Base-by-base conservation (phyloP, 345 rosid species). In the Psidium friedrichsthalianum region DNA sequence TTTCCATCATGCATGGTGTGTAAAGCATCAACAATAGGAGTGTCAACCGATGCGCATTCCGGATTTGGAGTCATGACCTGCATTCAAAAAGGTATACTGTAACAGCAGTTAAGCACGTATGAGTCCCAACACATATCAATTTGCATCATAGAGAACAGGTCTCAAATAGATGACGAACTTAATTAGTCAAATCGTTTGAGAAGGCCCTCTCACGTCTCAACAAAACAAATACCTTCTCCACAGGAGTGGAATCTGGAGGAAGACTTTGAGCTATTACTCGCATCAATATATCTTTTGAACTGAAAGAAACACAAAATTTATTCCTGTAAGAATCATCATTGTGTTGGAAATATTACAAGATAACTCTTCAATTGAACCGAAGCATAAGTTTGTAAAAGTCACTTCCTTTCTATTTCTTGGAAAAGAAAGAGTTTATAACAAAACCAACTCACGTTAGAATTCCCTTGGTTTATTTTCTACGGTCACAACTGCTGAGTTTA, bases 41-140 rank as follows among this genome's bases (percentile, higher is more conserved):
- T 96, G 83, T 96, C 99, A 82, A 93, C 89, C 15, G 94, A 91
- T 40, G 97, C 97, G 87, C 96, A 98, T 91, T 94, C 98, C 86
- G 99, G 99, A 90, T 98, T 94, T 54, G 93, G 96, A 87, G 99
- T 98, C 99, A 98, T 98, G 87, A 96, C 94, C 99, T 98, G 85
- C 69, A 83, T 59, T 93, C 44, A 84, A 85, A 85, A 56, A 52
- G 52, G 86, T 83, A 84, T 84, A 53, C 82, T 78, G 81, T 54
- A 69, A 52, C 16, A 42, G 86, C 74, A 84, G 58, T 51, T 56
- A 16, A 82, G 82, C 44, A 85, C 44, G 36, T 21, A 18, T 40
- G 14, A 69, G 78, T 36, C 78, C 13, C 58, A 51, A 82, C 13
- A 8, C 58, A 9, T 51, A 82, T 82, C 83, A 82, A 69, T 32